phyloP scores from a whole-genome alignment of 805 yeast species.

The Kuraishia cidri region DNA sequence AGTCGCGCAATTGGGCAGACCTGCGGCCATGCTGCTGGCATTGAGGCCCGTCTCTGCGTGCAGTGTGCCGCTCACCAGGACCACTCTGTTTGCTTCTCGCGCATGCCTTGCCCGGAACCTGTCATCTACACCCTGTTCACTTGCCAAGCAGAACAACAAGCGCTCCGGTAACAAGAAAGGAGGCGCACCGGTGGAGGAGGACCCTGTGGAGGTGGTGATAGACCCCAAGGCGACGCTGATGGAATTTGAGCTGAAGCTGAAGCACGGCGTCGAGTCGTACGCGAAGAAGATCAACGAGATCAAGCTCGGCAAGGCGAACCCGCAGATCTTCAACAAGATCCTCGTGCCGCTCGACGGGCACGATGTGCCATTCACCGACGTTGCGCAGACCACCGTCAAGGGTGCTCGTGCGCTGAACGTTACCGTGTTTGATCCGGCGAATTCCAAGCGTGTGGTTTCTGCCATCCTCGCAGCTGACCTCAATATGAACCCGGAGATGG shows the following conservation, averaged over 20 bases:
- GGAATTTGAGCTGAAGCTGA: conserved; percentile 32
- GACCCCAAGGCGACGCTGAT: conserved; percentile 22
- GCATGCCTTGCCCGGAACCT: too few relatives aligned
- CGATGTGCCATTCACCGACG: conserved; percentile 41
- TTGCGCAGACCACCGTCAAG: conserved; percentile 66
- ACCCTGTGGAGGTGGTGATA: conserved; percentile 12
- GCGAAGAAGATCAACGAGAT: conserved; percentile 49
- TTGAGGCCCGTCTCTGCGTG: too few relatives aligned
- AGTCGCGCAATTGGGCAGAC: too few relatives aligned
- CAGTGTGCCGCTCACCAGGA: too few relatives aligned
- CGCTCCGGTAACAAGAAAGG: conserved; percentile 3
- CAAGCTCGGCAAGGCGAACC: conserved; percentile 63
- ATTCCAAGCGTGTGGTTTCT: conserved; percentile 60
- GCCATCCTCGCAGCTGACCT: conserved; percentile 60
- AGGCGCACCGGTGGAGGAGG: conserved; percentile 6
- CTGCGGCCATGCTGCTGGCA: too few relatives aligned
- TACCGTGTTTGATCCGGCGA: conserved; percentile 82
- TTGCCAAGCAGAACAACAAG: too few relatives aligned
- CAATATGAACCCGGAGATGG: conserved; percentile 75
- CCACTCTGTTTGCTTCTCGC: too few relatives aligned
- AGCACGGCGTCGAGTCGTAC: conserved; percentile 40
- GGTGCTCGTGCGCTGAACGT: conserved; percentile 60
- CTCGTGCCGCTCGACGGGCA: conserved; percentile 39
- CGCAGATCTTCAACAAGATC: conserved; percentile 55
- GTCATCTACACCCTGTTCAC: too few relatives aligned